These are phyloP conservation scores for Toxicodendron radicans DNA, from an alignment of 345 rosid genomes.

Conservation along the genomic window DNA sequence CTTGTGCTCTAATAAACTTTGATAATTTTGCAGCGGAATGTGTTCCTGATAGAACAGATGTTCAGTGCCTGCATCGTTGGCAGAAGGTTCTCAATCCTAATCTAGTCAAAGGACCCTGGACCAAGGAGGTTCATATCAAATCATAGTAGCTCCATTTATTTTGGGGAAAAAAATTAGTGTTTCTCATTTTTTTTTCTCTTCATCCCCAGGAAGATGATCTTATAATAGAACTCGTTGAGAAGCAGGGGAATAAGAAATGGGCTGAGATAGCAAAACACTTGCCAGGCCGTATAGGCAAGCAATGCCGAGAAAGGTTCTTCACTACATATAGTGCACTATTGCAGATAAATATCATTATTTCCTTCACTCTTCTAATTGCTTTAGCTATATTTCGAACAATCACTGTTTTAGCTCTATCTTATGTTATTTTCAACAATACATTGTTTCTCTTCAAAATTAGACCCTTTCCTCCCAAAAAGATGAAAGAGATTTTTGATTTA, in stretches of 20 bases:
- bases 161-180: not conserved
- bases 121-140: constrained; percentile 41
- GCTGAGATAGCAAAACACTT: constrained; percentile 58
- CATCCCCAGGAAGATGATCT: constrained; percentile 51
- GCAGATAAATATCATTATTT: not conserved
- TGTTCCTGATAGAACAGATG: constrained; percentile 42
- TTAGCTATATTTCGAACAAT: not conserved
- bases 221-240: constrained; percentile 40
- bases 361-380: not conserved
- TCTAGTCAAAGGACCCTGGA: constrained; percentile 64
- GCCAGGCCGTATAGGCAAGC: constrained; percentile 72
- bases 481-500: not conserved
- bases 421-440: not conserved
- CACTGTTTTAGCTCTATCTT: not conserved
- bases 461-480: not conserved
- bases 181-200: not conserved
- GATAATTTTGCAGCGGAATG: constrained; percentile 31
- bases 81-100: constrained; percentile 60
- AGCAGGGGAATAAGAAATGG: constrained; percentile 54
- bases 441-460: not conserved
- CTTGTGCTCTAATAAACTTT: not conserved
- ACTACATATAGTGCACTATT: not conserved
- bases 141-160: not conserved
- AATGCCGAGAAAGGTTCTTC: constrained; percentile 70
- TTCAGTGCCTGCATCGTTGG: constrained; percentile 63